Evolutionary conservation across 2,329 filamentous ascomycete species (phyloP), one percentile per base, ranked within the genome.

Genomic region (Ophiocordyceps camponoti-floridani): DNA sequence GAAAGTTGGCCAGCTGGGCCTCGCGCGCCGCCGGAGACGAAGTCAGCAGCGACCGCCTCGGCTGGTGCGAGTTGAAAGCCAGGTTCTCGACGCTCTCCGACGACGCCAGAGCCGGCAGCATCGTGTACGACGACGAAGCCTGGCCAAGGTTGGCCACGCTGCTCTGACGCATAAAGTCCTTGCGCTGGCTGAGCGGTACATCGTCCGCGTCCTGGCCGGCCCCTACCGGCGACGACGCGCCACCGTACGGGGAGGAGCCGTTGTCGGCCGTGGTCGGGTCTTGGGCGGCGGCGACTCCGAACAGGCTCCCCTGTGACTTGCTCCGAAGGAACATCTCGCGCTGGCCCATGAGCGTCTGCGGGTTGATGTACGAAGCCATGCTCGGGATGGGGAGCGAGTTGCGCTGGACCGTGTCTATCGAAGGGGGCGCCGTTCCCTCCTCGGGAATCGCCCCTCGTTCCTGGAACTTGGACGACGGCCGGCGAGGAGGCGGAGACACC

Each of bases 121-220:
- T 40, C 16, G n/a, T 4, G 2, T 11, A 35, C 4, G 44, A 45
- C 28, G n/a, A 14, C 27, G 38, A 40, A 12, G 47, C 40, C 7
- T 38, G 44, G 6, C 47, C 52, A 38, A 56, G 59, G 38, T 52
- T 52, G 49, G 62, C 57, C 42, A 65, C 49, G 52, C 67, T 71
- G 49, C 58, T 68, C 40, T 73, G 70, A 30, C 73, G 74, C 45
- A 83, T 75, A 27, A 82, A 59, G 41, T 73, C 63, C 45, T 71
- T 72, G 40, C 83, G 77, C 52, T 82, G 75, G 40, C 76, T 81
- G 16, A 91, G 68, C 0, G 84, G 79, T 51, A 89, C 68, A 46
- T 87, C 75, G 48, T 88, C 84, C 1, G 70, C 65, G 50, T 75
- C 72, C 16, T 64, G 55, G 19, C 42, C 18, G 18, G 56, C 6